phyloP scores from a whole-genome alignment of 306 rosid species.

The Vigna nakashimae region DNA sequence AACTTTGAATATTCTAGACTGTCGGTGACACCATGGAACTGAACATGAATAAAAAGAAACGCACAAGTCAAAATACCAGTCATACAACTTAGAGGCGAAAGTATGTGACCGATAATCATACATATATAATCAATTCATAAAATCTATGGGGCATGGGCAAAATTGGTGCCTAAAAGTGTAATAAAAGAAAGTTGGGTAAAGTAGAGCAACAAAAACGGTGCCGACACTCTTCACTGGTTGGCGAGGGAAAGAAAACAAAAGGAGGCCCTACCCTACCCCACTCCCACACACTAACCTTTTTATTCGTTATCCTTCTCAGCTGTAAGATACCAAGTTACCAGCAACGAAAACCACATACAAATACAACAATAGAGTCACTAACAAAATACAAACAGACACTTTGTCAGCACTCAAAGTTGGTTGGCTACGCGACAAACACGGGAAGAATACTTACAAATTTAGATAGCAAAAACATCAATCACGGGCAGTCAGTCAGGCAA shows the following conservation, averaged over 20 bases:
- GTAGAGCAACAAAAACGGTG: constrained; percentile 34
- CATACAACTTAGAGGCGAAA: neutral
- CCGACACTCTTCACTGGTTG: constrained; percentile 56
- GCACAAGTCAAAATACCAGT: neutral
- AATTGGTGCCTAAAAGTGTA: constrained; percentile 25
- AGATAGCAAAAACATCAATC: constrained; percentile 47
- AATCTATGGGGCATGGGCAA: constrained; percentile 24
- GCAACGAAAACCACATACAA: constrained; percentile 41
- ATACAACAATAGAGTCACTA: constrained; percentile 35
- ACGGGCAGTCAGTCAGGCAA: constrained; percentile 36
- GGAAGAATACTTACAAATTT: constrained; percentile 35
- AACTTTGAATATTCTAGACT: constrained; percentile 33
- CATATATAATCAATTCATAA: neutral
- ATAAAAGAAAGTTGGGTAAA: constrained; percentile 36
- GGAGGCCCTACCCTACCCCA: constrained; percentile 49
- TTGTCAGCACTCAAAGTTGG: constrained; percentile 45
- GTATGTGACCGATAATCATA: neutral
- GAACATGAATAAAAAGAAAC: neutral
- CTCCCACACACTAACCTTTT: constrained; percentile 23
- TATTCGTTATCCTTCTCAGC: constrained; percentile 34
- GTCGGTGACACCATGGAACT: constrained; percentile 7
- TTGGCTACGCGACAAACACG: constrained; percentile 39
- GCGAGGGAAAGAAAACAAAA: constrained; percentile 32
- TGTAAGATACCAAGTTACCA: constrained; percentile 32
- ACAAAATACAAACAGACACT: constrained; percentile 44